These are phyloP conservation scores for Rauvolfia tetraphylla DNA, from an alignment of 257 asterid genomes.

Conservation along the genomic window DNA sequence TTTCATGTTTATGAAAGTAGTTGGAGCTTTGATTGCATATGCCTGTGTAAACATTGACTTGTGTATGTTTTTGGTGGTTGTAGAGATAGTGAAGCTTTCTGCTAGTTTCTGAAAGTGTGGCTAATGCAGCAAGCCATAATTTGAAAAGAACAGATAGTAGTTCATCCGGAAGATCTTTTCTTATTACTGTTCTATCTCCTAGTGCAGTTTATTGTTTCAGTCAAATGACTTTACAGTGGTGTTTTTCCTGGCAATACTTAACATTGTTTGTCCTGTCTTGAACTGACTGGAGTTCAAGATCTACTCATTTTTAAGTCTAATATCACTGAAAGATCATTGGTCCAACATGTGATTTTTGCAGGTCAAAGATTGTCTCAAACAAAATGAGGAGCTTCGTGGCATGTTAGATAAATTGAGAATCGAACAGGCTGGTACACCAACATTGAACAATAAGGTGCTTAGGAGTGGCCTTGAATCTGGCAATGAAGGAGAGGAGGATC, in stretches of 20 bases:
- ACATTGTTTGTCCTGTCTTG: neutral
- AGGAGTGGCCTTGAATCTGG: conserved; percentile 31
- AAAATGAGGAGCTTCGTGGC: conserved; percentile 82
- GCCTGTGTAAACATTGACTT: neutral
- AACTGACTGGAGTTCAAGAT: neutral
- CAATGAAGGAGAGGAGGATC: conserved; percentile 37
- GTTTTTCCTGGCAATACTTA: neutral
- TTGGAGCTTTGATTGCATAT: neutral
- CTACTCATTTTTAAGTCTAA: neutral
- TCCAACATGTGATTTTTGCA: conserved; percentile 27
- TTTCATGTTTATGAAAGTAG: neutral
- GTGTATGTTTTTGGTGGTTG: neutral
- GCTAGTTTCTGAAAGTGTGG: neutral
- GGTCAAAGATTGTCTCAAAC: conserved; percentile 76
- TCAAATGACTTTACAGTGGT: neutral
- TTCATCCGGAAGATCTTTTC: neutral
- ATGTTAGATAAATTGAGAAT: conserved; percentile 60
- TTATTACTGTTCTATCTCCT: neutral
- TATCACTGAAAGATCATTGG: neutral
- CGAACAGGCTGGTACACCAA: conserved; percentile 46
- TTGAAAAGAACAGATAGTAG: neutral
- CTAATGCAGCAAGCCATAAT: neutral
- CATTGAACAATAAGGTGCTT: conserved; percentile 33
- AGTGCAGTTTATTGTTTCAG: neutral
- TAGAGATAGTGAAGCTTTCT: neutral